Base-by-base conservation (phyloP, 495 filamentous ascomycete species). In the Hypoxylon intermedium region DNA sequence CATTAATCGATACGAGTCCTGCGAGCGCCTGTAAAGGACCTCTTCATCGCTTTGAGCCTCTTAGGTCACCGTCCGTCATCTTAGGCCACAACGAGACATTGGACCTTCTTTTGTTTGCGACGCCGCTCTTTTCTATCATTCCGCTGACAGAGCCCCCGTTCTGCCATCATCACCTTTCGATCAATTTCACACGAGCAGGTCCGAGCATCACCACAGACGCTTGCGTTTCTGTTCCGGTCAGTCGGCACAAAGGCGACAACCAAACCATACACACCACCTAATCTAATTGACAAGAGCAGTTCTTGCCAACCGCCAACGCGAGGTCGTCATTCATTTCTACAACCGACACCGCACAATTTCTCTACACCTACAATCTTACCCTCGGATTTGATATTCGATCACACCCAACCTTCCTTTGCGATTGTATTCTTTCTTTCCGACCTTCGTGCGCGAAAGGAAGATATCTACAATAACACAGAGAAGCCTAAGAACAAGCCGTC, bases 331-430 rank as follows among this genome's bases (percentile, higher is more conserved):
- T 66, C 58, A 49, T 48, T 65, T 68, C 65, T 58, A 42, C 37
- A 50, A 44, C 46, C 56, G 42, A 50, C n/a, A n/a, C 23, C 60
- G 44, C 50, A 57, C 51, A 45, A 44, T 55, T 58, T 71, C 58
- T 48, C 49, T 51, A 40, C 34, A 34, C 49, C 13, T 56, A 37
- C 46, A 57, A 37, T 51, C 38, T 45, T 46, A 26, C 50, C 15
- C 43, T 67, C 72, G 75, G 69, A 76, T 80, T 79, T 73, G 80
- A 80, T 56, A 81, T 79, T 76, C 76, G 74, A 62, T 45, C 68
- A 41, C 55, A 6, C 33, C 52, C 33, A 28, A 41, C 21, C 54
- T 13, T 15, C 34, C 42, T 43, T 57, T 58, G 67, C 53, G 51
- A 55, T 63, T 63, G 20, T 63, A 47, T 49, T 54, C 60, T 55